Conservation (phyloP, 352 stramenopile species). For the Phytophthora crassamura region DNA sequence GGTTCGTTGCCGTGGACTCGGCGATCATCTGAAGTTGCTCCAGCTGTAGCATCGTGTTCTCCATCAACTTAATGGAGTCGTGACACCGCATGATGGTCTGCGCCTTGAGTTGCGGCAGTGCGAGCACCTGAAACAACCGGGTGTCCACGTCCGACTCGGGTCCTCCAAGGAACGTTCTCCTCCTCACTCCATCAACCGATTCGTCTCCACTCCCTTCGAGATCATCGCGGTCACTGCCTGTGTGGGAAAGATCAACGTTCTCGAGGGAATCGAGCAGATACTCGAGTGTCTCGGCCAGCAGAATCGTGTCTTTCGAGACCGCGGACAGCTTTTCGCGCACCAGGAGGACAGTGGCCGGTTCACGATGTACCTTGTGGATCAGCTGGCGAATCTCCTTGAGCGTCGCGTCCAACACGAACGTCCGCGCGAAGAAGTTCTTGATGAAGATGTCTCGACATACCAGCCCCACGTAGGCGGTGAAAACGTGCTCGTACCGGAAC, state of each 20-base stretch:
- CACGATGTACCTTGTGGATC: constrained; percentile 86
- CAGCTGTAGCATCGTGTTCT: constrained; percentile 92
- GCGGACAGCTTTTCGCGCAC: constrained; percentile 93
- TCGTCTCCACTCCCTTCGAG: constrained; percentile 60
- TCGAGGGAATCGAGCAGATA: constrained; percentile 96
- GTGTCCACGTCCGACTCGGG: constrained; percentile 49
- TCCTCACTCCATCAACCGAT: constrained; percentile 17
- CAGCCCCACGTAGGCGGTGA: constrained; percentile 96
- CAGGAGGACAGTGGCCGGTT: constrained; percentile 84
- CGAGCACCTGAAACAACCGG: constrained; percentile 92
- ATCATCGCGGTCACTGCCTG: constrained; percentile 11
- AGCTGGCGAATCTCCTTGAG: constrained; percentile 94
- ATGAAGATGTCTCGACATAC: constrained; percentile 98
- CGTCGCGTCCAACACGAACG: constrained; percentile 96
- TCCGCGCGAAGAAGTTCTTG: constrained; percentile 97
- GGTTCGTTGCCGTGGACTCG: constrained; percentile 89
- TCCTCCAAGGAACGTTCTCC: constrained; percentile 14
- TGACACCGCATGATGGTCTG: constrained; percentile 94
- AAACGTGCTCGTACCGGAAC: constrained; percentile 95
- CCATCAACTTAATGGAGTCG: constrained; percentile 96
- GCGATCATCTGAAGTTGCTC: constrained; percentile 95
- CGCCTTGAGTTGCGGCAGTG: constrained; percentile 86
- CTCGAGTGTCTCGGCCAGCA: constrained; percentile 96
- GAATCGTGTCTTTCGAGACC: constrained; percentile 94
- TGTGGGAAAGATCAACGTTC: constrained; percentile 66